A percentile compares a stretch with the other conserved stretches of the same genome.
Conservation (phyloP, 305 asterid genomes). For the Fraxinus angustifolia region DNA sequence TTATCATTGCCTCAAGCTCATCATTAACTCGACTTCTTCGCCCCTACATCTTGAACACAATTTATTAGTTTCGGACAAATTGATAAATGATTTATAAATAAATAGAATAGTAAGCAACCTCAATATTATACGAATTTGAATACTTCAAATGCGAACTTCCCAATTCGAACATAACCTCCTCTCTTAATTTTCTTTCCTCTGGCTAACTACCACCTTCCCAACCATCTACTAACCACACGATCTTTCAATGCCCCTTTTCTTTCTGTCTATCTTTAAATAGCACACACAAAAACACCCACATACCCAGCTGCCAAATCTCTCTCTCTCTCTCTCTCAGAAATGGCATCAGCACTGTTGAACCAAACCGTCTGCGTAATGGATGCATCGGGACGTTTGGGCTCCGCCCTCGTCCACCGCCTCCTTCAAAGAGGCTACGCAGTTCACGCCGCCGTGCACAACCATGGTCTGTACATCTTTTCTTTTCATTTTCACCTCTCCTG, state of each 20-base stretch:
- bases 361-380: constrained; percentile 81
- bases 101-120: too few species aligned
- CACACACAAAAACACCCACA: background rate
- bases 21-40: too few species aligned
- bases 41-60: too few species aligned
- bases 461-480: constrained; percentile 30
- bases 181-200: background rate
- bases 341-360: constrained; percentile 40
- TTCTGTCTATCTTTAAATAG: constrained; percentile 29
- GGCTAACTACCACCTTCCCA: constrained; percentile 50
- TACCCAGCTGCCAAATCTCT: background rate
- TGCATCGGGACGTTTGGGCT: constrained; percentile 69
- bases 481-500: background rate
- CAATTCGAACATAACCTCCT: background rate
- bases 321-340: background rate
- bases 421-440: constrained; percentile 69
- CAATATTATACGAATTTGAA: too few species aligned
- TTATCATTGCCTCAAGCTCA: too few species aligned
- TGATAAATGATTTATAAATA: too few species aligned
- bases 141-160: background rate
- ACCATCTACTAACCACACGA: constrained; percentile 51
- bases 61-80: too few species aligned
- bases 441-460: constrained; percentile 73
- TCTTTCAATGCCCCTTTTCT: constrained; percentile 39
- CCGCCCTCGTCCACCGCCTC: constrained; percentile 62